Percentiles rank a stretch among this genome's conserved stretches.
Evolutionary conservation across 352 stramenopile genomes (phyloP).

Genomic region (Phytophthora melonis): DNA sequence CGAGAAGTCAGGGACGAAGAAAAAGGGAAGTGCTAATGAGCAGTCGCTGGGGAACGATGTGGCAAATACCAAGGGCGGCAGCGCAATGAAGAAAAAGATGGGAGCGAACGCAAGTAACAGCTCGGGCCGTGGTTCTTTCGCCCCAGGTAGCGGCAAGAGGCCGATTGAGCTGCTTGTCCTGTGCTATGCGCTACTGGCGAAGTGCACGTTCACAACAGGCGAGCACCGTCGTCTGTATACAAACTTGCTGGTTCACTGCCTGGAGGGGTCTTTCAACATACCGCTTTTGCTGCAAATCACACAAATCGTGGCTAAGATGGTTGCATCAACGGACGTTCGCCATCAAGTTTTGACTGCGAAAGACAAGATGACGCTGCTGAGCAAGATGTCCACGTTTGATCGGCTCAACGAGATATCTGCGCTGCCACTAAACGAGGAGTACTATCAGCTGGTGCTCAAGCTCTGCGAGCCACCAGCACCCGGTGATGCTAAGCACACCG

Average conservation of each 20-base stretch:
- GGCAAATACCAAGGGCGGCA: constrained; percentile 30
- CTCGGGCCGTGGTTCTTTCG: constrained; percentile 30
- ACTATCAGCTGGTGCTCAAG: constrained; percentile 81
- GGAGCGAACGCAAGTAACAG: constrained; percentile 26
- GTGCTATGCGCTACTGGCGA: constrained; percentile 82
- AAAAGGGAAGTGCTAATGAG: constrained; percentile 48
- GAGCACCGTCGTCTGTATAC: constrained; percentile 86
- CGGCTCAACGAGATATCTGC: constrained; percentile 88
- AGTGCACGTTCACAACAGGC: constrained; percentile 76
- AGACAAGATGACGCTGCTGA: constrained; percentile 89
- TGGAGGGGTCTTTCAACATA: constrained; percentile 88
- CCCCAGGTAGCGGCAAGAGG: constrained; percentile 52
- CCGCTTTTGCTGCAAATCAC: constrained; percentile 86
- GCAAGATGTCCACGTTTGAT: constrained; percentile 89
- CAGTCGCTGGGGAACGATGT: constrained; percentile 38
- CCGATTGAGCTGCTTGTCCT: constrained; percentile 85
- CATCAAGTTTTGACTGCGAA: constrained; percentile 85
- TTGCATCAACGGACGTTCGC: constrained; percentile 55
- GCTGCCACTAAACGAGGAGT: constrained; percentile 82
- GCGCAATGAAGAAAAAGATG: constrained; percentile 56
- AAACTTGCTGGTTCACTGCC: constrained; percentile 85
- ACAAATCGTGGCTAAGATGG: constrained; percentile 77
- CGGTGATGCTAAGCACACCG: constrained; percentile 62
- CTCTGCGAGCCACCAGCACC: constrained; percentile 63
- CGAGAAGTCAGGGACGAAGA: constrained; percentile 66